Conservation (phyloP, 176 grass and related monocot species). For the Leersia perrieri region DNA sequence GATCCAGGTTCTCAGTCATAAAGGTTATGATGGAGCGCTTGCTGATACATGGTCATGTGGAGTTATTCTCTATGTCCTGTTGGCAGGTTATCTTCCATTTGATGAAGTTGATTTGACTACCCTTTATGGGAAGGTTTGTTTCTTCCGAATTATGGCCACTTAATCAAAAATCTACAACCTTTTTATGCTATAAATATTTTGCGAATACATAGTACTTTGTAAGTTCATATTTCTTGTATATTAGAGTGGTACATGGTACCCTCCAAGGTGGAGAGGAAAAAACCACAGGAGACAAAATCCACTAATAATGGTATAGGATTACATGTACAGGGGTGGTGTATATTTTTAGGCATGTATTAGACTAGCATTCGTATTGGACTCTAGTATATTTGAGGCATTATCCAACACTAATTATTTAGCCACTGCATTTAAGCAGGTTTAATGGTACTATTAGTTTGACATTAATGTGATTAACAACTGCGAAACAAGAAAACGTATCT, state of each 20-base stretch:
- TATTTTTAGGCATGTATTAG: too few relatives aligned
- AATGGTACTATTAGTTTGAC: background rate
- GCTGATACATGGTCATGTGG: conserved; percentile 99
- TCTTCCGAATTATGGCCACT: conserved; percentile 18
- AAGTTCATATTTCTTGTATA: background rate
- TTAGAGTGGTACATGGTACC: background rate
- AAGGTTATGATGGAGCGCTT: conserved; percentile 93
- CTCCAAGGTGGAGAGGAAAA: too few relatives aligned
- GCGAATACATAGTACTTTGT: background rate
- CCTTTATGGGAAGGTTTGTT: conserved; percentile 85
- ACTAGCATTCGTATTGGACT: too few relatives aligned
- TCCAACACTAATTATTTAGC: background rate
- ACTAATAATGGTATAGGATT: too few relatives aligned
- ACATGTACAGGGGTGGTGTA: too few relatives aligned
- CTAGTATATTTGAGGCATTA: too few relatives aligned
- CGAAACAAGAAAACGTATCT: conserved; percentile 19
- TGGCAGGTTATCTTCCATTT: conserved; percentile 98
- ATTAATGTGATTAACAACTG: background rate
- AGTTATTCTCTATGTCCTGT: conserved; percentile 89
- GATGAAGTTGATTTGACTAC: conserved; percentile 97
- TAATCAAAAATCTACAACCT: background rate
- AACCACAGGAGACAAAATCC: too few relatives aligned
- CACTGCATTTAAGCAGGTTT: background rate
- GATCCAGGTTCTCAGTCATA: conserved; percentile 88
- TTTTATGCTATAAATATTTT: background rate